Base-by-base conservation (phyloP, 257 asterid genomes). In the Primulina tabacum region DNA sequence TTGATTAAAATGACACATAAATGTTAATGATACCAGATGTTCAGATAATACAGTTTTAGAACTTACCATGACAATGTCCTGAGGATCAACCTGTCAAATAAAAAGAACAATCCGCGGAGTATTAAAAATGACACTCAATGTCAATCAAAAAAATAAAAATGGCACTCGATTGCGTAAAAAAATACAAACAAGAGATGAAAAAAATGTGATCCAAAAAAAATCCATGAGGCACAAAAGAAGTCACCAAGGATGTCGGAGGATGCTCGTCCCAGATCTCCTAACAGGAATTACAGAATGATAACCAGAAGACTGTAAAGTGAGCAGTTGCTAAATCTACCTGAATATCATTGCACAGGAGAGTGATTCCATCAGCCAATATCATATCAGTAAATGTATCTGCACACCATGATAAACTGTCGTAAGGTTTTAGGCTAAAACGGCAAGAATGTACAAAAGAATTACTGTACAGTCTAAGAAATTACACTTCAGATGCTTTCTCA, bases 1-100 rank as follows among this genome's bases (percentile, higher is more conserved):
- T 43, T 60, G 5, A 70, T 38, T 7, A 8, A 24, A 20, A 37
- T 12, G 11, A 34, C 20, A 20, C 67, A 24, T 37, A 30, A 74
- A 68, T 37, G 30, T 29, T 57, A 34, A 62, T 64, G 62, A 28
- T 53, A 67, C 28, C 61, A 61, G 21, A 17, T 32, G 21, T 47
- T 16, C 57, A 50, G 55, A 62, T 17, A 30, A 16, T 32, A 56
- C 28, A 67, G 50, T 52, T 67, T 65, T 62, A 66, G 56, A 77
- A 78, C 97, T 79, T 88, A 92, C 98, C 92, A 82, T 88, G 79
- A 92, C 98, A 75, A 90, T 87, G 82, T 92, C 98, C 82, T 90
- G 97, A 59, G 91, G 98, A 82, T 92, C 97, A 67, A 92, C 98
- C 98, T 92, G 90, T 77, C 61, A 81, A 71, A 68, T 38, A 50